Evolutionary conservation across 139 green algal genomes (phyloP).

Genomic region (Micractinium conductrix): DNA sequence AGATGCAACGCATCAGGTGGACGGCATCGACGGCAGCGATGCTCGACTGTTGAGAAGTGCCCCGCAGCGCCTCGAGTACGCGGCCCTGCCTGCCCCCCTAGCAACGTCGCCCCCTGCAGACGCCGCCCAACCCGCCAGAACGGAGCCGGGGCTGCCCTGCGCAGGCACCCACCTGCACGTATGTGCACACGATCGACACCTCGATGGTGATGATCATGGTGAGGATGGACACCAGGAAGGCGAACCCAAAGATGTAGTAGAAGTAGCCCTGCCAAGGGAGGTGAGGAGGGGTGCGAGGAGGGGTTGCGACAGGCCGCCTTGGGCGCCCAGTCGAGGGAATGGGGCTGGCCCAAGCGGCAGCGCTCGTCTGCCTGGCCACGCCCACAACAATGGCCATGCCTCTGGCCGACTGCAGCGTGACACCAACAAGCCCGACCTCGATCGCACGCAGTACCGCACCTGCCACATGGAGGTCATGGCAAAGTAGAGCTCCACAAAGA

Average conservation of each 20-base stretch:
- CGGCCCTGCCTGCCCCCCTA: no score
- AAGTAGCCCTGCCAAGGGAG: slow-evolving; percentile 80
- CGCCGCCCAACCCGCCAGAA: neutral
- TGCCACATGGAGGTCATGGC: slow-evolving; percentile 94
- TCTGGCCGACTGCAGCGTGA: neutral
- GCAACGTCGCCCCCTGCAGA: neutral
- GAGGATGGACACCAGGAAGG: slow-evolving; percentile 86
- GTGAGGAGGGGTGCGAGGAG: neutral
- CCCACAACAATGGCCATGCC: neutral
- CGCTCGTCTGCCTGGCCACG: no score
- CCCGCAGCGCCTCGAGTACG: no score
- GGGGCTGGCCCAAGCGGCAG: no score
- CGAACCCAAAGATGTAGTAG: slow-evolving; percentile 96
- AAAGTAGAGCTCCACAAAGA: slow-evolving; percentile 99
- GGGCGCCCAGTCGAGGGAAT: no score
- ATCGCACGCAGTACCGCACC: slow-evolving; percentile 20
- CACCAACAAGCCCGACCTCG: neutral
- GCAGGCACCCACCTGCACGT: slow-evolving; percentile 15
- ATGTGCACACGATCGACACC: slow-evolving; percentile 40
- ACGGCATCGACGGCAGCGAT: no score
- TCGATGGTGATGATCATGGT: slow-evolving; percentile 89
- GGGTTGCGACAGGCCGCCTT: neutral
- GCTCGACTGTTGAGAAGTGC: no score
- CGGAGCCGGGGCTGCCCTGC: neutral
- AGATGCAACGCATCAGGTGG: no score